phyloP scores from a whole-genome alignment of 2,329 filamentous ascomycete species.

The Fusarium mundagurra region DNA sequence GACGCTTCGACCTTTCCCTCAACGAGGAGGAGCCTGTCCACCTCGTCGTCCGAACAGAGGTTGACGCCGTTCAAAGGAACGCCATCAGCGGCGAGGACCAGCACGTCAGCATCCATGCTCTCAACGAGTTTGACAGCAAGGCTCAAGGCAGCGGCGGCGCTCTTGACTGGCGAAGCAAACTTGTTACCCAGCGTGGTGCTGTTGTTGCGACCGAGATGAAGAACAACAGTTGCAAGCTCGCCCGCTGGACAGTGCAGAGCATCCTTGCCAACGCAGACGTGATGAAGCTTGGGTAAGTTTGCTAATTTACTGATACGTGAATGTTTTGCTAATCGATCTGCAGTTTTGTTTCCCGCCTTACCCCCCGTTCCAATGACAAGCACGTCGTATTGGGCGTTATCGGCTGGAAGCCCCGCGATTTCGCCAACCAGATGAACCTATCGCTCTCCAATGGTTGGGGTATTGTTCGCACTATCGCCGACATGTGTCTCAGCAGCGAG shows the following conservation, averaged over 20 bases:
- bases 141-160: constrained; percentile 94
- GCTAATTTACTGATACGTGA: neutral
- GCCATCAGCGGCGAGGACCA: constrained; percentile 91
- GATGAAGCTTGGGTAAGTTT: constrained; percentile 92
- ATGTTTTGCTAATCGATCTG: constrained; percentile 27
- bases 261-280: constrained; percentile 97
- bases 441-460: constrained; percentile 98
- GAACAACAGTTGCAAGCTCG: constrained; percentile 99
- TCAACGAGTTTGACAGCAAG: constrained; percentile 99
- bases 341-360: constrained; percentile 93
- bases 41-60: constrained; percentile 91
- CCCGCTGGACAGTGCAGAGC: constrained; percentile 95
- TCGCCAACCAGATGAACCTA: constrained; percentile 97
- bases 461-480: constrained; percentile 96
- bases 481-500: constrained; percentile 84
- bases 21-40: constrained; percentile 95
- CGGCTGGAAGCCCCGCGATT: constrained; percentile 97
- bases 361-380: constrained; percentile 90
- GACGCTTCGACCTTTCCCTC: constrained; percentile 93
- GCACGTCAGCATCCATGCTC: constrained; percentile 89
- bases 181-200: constrained; percentile 92
- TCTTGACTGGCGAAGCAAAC: constrained; percentile 95
- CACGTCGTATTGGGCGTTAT: constrained; percentile 96
- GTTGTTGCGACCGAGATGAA: constrained; percentile 99
- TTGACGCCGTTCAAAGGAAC: constrained; percentile 97